A percentile compares a stretch with the other conserved stretches of the same genome.
Evolutionary conservation across 768 basidiomycete genomes (phyloP).

Genomic region (Filobasidium wieringae): DNA sequence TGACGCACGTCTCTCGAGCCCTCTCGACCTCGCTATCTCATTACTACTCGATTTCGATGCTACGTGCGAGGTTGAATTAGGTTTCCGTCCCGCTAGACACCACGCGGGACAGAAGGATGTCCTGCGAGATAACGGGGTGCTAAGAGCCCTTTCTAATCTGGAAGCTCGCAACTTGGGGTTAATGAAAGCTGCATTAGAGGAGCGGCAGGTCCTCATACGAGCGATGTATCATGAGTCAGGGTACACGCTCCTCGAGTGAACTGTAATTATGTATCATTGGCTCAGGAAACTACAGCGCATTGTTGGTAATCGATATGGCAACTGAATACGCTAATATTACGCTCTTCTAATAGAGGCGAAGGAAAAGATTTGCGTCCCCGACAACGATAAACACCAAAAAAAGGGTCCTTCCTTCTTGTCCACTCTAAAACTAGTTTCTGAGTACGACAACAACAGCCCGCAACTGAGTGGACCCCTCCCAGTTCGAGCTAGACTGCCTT

Average conservation of each 20-base stretch:
- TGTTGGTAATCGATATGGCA: no score
- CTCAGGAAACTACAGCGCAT: no score
- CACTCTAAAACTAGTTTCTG: no score
- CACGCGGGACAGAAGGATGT: background rate
- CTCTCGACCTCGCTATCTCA: background rate
- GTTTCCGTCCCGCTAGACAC: background rate
- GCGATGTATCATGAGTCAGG: background rate
- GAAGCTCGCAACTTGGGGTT: background rate
- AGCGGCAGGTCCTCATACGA: background rate
- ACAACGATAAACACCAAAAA: no score
- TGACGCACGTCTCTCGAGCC: background rate
- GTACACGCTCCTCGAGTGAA: background rate
- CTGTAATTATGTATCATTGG: background rate
- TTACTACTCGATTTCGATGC: background rate
- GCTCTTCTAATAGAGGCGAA: no score
- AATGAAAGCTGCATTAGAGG: background rate
- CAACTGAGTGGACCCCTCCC: no score
- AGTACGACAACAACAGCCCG: no score
- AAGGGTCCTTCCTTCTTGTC: no score
- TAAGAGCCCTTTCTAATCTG: background rate
- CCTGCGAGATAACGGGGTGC: background rate
- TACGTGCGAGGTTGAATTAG: background rate
- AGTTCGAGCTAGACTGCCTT: no score
- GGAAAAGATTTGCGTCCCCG: no score
- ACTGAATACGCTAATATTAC: no score